Evolutionary conservation across 2,329 filamentous ascomycete species (phyloP).

Genomic region (Camptophora hylomeconis): DNA sequence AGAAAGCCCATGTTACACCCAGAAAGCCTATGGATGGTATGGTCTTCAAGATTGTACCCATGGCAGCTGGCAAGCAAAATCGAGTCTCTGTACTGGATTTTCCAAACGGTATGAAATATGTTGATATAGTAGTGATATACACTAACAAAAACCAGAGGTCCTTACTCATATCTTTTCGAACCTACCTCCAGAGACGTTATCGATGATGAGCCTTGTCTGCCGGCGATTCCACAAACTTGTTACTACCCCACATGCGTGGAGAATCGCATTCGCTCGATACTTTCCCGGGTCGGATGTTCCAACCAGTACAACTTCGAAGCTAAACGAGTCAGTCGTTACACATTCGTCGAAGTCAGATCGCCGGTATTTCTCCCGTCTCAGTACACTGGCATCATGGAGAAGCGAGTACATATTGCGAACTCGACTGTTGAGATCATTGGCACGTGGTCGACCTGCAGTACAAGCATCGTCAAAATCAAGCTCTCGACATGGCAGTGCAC

Average conservation of each 20-base stretch:
- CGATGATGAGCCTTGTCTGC: conserved; percentile 71
- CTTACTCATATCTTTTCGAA: conserved; percentile 85
- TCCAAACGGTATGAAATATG: conserved; percentile 59
- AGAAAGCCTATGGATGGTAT: conserved; percentile 28
- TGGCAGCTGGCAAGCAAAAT: conserved; percentile 30
- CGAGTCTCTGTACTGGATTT: conserved; percentile 44
- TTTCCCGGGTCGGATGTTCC: conserved; percentile 70
- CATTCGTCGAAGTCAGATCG: conserved; percentile 57
- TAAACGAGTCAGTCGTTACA: no score
- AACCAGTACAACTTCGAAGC: no score
- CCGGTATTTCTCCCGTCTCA: conserved; percentile 71
- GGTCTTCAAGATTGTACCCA: conserved; percentile 39
- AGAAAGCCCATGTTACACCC: conserved; percentile 31
- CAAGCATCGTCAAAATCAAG: conserved; percentile 41
- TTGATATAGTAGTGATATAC: conserved; percentile 1
- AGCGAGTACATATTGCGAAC: conserved; percentile 90
- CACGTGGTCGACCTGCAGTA: conserved; percentile 60
- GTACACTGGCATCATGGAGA: conserved; percentile 77
- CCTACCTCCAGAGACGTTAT: conserved; percentile 71
- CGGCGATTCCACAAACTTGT: conserved; percentile 76
- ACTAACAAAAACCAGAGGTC: conserved; percentile 52
- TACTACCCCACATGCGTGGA: conserved; percentile 86
- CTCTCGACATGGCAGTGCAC: conserved; percentile 46
- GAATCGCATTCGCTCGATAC: conserved; percentile 78
- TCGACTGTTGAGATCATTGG: conserved; percentile 65